Percentiles rank a stretch among this genome's conserved stretches.
phyloP scores from a whole-genome alignment of 2,329 filamentous ascomycete genomes.

The Fusarium anguioides region DNA sequence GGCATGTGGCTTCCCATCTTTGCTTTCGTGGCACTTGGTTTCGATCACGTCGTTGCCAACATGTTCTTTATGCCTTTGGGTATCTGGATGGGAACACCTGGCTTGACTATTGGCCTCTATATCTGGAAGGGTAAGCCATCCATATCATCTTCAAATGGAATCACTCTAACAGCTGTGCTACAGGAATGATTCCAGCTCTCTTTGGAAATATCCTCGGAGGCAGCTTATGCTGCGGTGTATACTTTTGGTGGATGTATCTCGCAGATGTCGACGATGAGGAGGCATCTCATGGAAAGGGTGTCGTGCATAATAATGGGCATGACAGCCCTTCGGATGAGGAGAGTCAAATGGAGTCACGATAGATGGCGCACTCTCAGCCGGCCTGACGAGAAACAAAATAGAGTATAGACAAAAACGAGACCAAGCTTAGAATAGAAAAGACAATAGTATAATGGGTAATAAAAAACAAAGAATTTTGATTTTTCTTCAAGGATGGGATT shows the following conservation, averaged over 20 bases:
- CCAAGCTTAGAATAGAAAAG: neutral
- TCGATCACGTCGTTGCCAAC: conserved; percentile 68
- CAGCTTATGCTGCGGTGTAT: conserved; percentile 61
- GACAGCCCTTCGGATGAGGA: conserved; percentile 31
- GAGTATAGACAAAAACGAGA: neutral
- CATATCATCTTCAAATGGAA: accelerated
- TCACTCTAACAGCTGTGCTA: neutral
- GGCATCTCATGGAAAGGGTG: neutral
- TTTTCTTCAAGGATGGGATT: too few species aligned
- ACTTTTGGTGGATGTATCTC: conserved; percentile 43
- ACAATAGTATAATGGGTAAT: neutral
- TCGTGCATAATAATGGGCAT: conserved; percentile 9
- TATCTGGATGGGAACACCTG: conserved; percentile 60
- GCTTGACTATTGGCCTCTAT: conserved; percentile 60
- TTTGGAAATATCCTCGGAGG: conserved; percentile 68
- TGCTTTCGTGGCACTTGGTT: conserved; percentile 63
- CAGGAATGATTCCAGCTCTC: conserved; percentile 60
- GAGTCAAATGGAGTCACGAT: conserved; percentile 11
- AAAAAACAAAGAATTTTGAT: too few species aligned
- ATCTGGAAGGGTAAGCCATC: conserved; percentile 62
- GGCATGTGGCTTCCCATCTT: conserved; percentile 68
- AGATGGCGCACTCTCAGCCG: accelerated
- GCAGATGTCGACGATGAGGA: conserved; percentile 6
- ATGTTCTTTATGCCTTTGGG: conserved; percentile 66
- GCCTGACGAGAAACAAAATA: accelerated